Percentiles rank a stretch among this genome's conserved stretches.
Conservation (phyloP, 108 stramenopile genomes). For the Conticribra guillardii region DNA sequence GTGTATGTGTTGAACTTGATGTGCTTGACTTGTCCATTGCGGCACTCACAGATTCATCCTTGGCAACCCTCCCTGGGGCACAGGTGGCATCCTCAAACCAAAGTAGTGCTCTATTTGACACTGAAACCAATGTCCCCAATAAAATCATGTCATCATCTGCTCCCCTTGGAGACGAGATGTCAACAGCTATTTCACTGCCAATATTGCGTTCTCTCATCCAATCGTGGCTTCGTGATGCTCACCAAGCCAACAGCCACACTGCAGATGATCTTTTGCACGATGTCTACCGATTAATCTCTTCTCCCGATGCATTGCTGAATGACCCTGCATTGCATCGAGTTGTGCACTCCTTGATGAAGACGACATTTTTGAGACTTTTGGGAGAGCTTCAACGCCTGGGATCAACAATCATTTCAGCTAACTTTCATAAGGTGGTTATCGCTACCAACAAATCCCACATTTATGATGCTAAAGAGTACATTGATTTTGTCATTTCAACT, state of each 20-base stretch:
- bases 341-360: constrained; percentile 88
- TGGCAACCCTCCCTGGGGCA: constrained; percentile 30
- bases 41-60: constrained; percentile 71
- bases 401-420: constrained; percentile 90
- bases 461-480: constrained; percentile 87
- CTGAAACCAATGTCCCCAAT: constrained; percentile 29
- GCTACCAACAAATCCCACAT: constrained; percentile 90
- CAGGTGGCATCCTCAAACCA: constrained; percentile 39
- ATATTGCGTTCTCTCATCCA: constrained; percentile 84
- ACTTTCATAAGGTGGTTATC: constrained; percentile 91
- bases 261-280: constrained; percentile 91
- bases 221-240: constrained; percentile 89
- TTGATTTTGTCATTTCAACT: constrained; percentile 92
- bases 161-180: constrained; percentile 90
- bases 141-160: constrained; percentile 41
- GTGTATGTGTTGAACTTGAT: constrained; percentile 93
- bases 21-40: constrained; percentile 92
- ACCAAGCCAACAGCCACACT: constrained; percentile 58
- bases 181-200: constrained; percentile 75
- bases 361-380: constrained; percentile 88
- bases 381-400: constrained; percentile 95
- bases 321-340: constrained; percentile 94
- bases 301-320: constrained; percentile 84
- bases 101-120: constrained; percentile 39
- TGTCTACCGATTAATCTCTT: constrained; percentile 91